Percentiles rank a stretch among this genome's conserved stretches.
Conservation (phyloP, 805 yeast genomes). For the Pichia cabralensis region DNA sequence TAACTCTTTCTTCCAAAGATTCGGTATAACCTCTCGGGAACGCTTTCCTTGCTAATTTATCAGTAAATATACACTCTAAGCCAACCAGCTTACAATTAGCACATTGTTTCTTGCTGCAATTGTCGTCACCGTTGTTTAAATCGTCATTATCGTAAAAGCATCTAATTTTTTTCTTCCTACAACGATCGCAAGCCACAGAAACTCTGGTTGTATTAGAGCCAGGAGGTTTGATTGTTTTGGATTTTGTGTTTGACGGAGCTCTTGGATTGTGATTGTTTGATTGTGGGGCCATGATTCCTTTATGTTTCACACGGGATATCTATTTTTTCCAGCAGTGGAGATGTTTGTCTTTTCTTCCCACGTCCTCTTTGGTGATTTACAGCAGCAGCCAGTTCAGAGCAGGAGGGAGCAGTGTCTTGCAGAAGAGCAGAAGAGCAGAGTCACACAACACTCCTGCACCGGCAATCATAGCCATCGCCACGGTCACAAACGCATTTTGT, state of each 20-base stretch:
- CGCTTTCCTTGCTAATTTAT: conserved; percentile 73
- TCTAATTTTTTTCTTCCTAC: conserved; percentile 68
- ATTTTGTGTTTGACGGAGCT: conserved; percentile 11
- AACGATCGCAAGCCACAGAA: conserved; percentile 88
- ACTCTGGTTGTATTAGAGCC: conserved; percentile 60
- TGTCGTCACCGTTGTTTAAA: conserved; percentile 1
- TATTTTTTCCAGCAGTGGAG: too few species aligned
- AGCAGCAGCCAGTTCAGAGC: too few species aligned
- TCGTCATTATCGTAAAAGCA: conserved; percentile 34
- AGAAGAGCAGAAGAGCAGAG: too few species aligned
- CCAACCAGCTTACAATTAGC: conserved; percentile 79
- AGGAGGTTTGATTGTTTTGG: conserved; percentile 55
- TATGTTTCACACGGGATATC: too few species aligned
- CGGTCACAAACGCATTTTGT: too few species aligned
- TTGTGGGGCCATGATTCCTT: too few species aligned
- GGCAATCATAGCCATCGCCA: too few species aligned
- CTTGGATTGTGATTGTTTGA: background rate
- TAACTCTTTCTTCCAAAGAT: conserved; percentile 75
- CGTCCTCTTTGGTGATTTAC: too few species aligned
- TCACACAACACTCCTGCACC: too few species aligned
- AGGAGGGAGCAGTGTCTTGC: too few species aligned
- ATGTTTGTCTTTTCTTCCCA: too few species aligned
- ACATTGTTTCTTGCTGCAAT: conserved; percentile 40
- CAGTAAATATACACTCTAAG: conserved; percentile 80
- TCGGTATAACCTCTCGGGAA: conserved; percentile 92